Percentiles rank a stretch among this genome's conserved stretches.
Evolutionary conservation across 352 stramenopile genomes (phyloP).

Genomic region (Phytophthora rubi): DNA sequence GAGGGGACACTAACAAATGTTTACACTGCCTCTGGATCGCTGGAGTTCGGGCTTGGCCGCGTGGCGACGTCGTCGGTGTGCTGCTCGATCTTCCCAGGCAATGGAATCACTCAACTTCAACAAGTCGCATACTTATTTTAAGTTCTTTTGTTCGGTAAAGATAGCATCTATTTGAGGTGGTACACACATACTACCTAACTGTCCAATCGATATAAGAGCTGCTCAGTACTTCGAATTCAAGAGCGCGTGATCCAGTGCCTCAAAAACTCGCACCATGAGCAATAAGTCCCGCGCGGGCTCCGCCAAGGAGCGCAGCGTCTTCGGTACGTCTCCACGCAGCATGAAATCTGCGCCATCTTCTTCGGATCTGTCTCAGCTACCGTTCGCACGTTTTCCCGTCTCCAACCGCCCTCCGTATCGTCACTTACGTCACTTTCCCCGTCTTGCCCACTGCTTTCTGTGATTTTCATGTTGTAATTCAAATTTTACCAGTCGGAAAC

Average conservation of each 20-base stretch:
- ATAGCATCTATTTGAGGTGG: neutral
- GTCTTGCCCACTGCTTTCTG: conserved; percentile 6
- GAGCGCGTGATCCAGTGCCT: conserved; percentile 18
- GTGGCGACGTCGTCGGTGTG: no score
- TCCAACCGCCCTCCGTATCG: neutral
- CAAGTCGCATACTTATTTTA: no score
- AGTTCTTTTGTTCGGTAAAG: no score
- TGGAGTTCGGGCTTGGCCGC: no score
- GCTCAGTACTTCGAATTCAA: conserved; percentile 1
- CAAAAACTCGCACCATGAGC: conserved; percentile 34
- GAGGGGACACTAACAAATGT: neutral
- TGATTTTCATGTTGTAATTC: conserved; percentile 15
- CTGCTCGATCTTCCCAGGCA: no score
- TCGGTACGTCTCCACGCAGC: conserved; percentile 56
- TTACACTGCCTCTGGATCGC: neutral
- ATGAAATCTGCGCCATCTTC: conserved; percentile 4
- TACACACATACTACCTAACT: neutral
- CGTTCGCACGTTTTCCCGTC: neutral
- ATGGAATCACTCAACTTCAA: no score
- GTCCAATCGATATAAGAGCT: conserved; percentile 2
- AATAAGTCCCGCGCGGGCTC: conserved; percentile 65
- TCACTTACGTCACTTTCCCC: conserved; percentile 16
- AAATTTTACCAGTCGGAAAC: conserved; percentile 73
- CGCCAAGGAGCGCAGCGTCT: conserved; percentile 88
- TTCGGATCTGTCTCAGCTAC: conserved; percentile 9